Conservation (phyloP, 441 rosid genomes). For the Hura crepitans region DNA sequence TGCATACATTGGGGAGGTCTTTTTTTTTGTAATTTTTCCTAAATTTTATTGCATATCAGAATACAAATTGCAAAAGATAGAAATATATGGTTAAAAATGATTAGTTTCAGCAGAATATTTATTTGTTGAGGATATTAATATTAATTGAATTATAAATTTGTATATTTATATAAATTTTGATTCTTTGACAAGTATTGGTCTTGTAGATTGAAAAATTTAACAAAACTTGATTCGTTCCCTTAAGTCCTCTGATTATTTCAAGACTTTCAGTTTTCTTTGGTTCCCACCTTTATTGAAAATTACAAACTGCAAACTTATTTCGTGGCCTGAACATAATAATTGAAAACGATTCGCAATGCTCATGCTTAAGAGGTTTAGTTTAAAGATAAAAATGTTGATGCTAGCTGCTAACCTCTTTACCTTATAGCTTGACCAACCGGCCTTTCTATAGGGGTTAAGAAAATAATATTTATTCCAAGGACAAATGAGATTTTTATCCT, state of each 20-base stretch:
- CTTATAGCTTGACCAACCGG: constrained; percentile 10
- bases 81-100: too few species aligned
- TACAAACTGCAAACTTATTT: too few species aligned
- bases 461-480: constrained; percentile 3
- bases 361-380: background rate
- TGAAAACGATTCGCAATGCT: background rate
- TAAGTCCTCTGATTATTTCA: background rate
- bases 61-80: too few species aligned
- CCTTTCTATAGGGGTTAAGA: background rate
- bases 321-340: too few species aligned
- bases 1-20: too few species aligned
- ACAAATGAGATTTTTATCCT: constrained; percentile 11
- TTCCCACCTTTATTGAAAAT: too few species aligned
- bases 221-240: background rate
- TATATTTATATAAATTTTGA: background rate
- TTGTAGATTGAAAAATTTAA: background rate
- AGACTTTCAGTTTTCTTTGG: background rate
- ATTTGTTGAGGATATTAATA: background rate
- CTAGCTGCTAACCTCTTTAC: constrained; percentile 9
- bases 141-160: background rate
- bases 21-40: too few species aligned
- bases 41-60: too few species aligned
- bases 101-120: background rate
- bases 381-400: background rate
- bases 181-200: too few species aligned